Evolutionary conservation across 78 protist genomes (phyloP).

Genomic region (Andalucia godoyi): DNA sequence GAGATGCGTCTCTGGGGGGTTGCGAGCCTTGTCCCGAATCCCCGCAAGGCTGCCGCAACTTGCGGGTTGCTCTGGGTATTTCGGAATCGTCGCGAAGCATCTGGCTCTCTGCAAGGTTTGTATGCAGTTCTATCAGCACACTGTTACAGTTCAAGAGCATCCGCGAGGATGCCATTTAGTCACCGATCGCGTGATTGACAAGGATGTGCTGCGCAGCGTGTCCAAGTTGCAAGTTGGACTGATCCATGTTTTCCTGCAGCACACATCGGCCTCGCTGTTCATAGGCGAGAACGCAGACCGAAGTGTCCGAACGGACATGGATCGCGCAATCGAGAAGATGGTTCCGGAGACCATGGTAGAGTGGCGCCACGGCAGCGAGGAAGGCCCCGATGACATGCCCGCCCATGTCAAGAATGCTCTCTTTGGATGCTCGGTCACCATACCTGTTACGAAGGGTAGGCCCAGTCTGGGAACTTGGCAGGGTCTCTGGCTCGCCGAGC

Average conservation of each 20-base stretch:
- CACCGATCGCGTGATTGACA: too few species aligned
- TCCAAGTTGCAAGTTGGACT: neutral
- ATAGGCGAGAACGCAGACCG: neutral
- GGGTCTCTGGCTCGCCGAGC: slow-evolving; percentile 6
- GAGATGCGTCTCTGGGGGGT: too few species aligned
- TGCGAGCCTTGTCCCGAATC: too few species aligned
- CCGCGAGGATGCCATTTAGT: too few species aligned
- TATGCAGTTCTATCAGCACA: too few species aligned
- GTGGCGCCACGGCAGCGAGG: neutral
- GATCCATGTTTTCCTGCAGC: neutral
- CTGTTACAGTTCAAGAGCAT: too few species aligned
- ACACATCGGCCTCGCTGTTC: slow-evolving; percentile 5
- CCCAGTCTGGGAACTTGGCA: slow-evolving; percentile 24
- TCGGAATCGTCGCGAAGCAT: too few species aligned
- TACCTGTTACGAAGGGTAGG: slow-evolving; percentile 20
- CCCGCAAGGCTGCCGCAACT: too few species aligned
- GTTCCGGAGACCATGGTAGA: neutral
- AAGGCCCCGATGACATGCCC: slow-evolving; percentile 33
- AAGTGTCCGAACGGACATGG: neutral
- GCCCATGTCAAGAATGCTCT: slow-evolving; percentile 21
- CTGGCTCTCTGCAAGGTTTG: too few species aligned
- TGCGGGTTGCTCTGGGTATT: too few species aligned
- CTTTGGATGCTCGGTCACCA: slow-evolving; percentile 1
- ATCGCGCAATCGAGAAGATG: neutral
- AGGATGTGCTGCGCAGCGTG: neutral